Conservation (phyloP, 768 basidiomycete species). For the Amanita muscaria region DNA sequence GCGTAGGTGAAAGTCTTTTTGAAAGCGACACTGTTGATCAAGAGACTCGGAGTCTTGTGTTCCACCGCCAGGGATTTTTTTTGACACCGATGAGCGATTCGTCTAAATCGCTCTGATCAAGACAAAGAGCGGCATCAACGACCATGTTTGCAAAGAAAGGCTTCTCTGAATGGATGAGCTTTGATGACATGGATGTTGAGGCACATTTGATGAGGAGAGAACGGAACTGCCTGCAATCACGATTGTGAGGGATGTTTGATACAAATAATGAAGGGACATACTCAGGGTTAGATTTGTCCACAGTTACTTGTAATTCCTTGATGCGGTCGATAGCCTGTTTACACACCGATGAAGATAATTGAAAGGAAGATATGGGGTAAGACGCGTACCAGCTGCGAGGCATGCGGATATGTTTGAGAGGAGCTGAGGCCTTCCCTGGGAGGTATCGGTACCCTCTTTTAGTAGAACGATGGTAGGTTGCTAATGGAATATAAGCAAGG, state of each 20-base stretch:
- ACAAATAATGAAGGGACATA: slow-evolving; percentile 31
- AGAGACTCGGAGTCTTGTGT: slow-evolving; percentile 93
- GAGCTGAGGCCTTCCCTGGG: slow-evolving; percentile 87
- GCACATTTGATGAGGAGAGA: slow-evolving; percentile 94
- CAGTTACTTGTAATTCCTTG: slow-evolving; percentile 79
- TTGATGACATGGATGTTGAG: slow-evolving; percentile 99
- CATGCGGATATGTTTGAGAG: slow-evolving; percentile 96
- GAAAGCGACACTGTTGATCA: slow-evolving; percentile 90
- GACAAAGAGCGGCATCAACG: slow-evolving; percentile 87
- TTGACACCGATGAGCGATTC: slow-evolving; percentile 96
- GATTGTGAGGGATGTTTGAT: slow-evolving; percentile 11
- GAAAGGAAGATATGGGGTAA: slow-evolving; percentile 5
- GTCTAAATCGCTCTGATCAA: slow-evolving; percentile 91
- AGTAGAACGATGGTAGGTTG: slow-evolving; percentile 98
- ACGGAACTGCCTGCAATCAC: slow-evolving; percentile 66
- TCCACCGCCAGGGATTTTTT: slow-evolving; percentile 94
- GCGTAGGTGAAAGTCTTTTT: slow-evolving; percentile 99
- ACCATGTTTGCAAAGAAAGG: slow-evolving; percentile 99
- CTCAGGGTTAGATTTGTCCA: slow-evolving; percentile 88
- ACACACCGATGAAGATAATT: slow-evolving; percentile 9
- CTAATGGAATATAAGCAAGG: slow-evolving; percentile 34
- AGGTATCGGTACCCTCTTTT: slow-evolving; percentile 92
- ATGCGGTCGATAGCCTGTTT: slow-evolving; percentile 76
- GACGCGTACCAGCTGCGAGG: slow-evolving; percentile 70
- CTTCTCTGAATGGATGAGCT: slow-evolving; percentile 96